Base-by-base conservation (phyloP, 1,139 yeast genomes). In the Geotrichum reessii region DNA sequence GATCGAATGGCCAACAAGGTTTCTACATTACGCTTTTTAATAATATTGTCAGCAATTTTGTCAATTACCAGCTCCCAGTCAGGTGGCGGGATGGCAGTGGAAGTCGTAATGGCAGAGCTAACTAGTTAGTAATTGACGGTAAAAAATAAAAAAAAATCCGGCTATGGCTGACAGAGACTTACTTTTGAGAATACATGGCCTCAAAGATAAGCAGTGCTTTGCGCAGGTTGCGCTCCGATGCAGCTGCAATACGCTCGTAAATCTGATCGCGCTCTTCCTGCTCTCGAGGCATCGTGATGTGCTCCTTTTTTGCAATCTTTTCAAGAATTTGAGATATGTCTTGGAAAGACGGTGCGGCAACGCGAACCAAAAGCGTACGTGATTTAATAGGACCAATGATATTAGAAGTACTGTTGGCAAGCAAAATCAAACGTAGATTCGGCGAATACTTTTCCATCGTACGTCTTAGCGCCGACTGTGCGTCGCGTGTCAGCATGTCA, bases 381-480 rank as follows among this genome's bases (percentile, higher is more conserved):
- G 98, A 91, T 67, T 89, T 87, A 62, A 93, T 93, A 3, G 99
- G 99, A 1, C 92, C 86, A 63, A 93, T 93, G 61, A 93, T 91
- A 65, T 88, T 89, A 31, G 97, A 88, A 33, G 96, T 88, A 8
- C 97, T 83, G 69, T 89, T 93, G 66, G 97, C 89, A 37, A 93
- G 80, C 76, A 93, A 77, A 56, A 95, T 83, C 64, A 93, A 76
- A 63, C 99, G 81, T 66, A 93, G 83, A 69, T 90, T 92, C 24
- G 87, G 81, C 3, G 97, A 89, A 73, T 92, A 93, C 70, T 93
- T 93, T 70, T 93, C 99, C 98, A 93, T 95, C 0, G 99, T 93
- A 72, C 99, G 82, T 76, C 99, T 84, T 65, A 93, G 77, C 0
- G 99, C 99, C 14, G 97, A 97, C 72, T 93, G 99, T 0, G 99